Evolutionary conservation across 306 rosid genomes (phyloP).

Genomic region (Comarum palustre): DNA sequence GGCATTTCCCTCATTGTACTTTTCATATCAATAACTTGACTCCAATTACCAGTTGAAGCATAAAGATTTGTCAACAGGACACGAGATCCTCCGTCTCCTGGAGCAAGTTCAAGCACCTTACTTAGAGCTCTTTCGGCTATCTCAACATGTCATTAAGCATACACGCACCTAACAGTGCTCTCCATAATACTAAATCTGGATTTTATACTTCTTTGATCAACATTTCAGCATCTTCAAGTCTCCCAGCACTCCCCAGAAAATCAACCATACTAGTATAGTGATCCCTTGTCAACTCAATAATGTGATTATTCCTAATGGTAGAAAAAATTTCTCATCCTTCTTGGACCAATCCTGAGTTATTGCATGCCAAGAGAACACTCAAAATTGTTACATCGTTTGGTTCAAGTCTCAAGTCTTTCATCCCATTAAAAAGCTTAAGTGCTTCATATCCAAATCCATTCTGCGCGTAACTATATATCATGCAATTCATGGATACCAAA

Average conservation of each 20-base stretch:
- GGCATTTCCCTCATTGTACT: constrained; percentile 49
- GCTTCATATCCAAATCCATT: constrained; percentile 64
- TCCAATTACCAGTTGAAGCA: constrained; percentile 70
- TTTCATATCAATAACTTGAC: constrained; percentile 59
- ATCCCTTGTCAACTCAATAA: constrained; percentile 47
- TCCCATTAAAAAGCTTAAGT: constrained; percentile 39
- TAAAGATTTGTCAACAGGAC: constrained; percentile 60
- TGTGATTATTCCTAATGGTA: constrained; percentile 33
- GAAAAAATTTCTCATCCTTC: constrained; percentile 59
- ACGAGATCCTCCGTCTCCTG: constrained; percentile 53
- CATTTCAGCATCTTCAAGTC: constrained; percentile 60
- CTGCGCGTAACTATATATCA: constrained; percentile 66
- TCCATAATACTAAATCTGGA: constrained; percentile 66
- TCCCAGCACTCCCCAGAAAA: constrained; percentile 55
- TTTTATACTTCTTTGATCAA: constrained; percentile 47
- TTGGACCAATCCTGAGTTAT: constrained; percentile 60
- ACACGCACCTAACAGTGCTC: constrained; percentile 56
- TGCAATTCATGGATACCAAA: constrained; percentile 54
- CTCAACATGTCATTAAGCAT: constrained; percentile 51
- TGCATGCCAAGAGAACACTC: constrained; percentile 70
- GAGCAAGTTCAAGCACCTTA: constrained; percentile 45
- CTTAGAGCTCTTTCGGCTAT: constrained; percentile 58
- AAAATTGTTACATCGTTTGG: constrained; percentile 57
- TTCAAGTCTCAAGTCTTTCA: constrained; percentile 34
- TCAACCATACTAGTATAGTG: constrained; percentile 64